phyloP scores from a whole-genome alignment of 2,329 filamentous ascomycete genomes.

The Fusarium sp. region DNA sequence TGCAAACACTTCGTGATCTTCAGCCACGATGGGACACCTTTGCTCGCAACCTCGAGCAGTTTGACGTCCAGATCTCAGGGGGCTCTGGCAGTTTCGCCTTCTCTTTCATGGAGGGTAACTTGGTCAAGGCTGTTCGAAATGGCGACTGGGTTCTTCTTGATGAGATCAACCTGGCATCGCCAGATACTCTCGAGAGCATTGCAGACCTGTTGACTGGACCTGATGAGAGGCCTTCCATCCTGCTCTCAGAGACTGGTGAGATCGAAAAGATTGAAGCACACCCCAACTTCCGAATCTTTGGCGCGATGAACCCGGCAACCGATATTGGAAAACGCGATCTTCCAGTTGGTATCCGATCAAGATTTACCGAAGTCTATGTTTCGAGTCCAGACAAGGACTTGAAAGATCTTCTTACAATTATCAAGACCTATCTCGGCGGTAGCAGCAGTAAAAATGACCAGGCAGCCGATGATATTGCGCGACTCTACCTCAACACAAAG shows the following conservation, averaged over 20 bases:
- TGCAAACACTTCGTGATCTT: constrained; percentile 69
- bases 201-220: constrained; percentile 85
- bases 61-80: constrained; percentile 81
- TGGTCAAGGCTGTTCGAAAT: constrained; percentile 94
- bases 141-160: constrained; percentile 97
- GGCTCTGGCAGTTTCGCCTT: constrained; percentile 86
- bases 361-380: constrained; percentile 97
- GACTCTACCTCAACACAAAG: constrained; percentile 90
- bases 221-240: constrained; percentile 79
- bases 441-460: constrained; percentile 77
- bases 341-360: constrained; percentile 85
- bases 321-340: constrained; percentile 97
- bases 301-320: constrained; percentile 98
- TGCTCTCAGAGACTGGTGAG: constrained; percentile 93
- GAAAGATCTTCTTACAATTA: constrained; percentile 87
- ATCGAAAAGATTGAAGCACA: constrained; percentile 91
- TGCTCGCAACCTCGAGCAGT: constrained; percentile 76
- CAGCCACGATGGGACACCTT: constrained; percentile 84
- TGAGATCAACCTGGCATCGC: constrained; percentile 95
- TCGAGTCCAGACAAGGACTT: constrained; percentile 87
- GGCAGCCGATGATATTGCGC: constrained; percentile 82
- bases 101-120: constrained; percentile 94
- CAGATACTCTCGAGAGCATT: constrained; percentile 94
- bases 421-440: constrained; percentile 85
- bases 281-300: constrained; percentile 94